Conservation (phyloP, 495 filamentous ascomycete species). For the Penicillium crystallinum region DNA sequence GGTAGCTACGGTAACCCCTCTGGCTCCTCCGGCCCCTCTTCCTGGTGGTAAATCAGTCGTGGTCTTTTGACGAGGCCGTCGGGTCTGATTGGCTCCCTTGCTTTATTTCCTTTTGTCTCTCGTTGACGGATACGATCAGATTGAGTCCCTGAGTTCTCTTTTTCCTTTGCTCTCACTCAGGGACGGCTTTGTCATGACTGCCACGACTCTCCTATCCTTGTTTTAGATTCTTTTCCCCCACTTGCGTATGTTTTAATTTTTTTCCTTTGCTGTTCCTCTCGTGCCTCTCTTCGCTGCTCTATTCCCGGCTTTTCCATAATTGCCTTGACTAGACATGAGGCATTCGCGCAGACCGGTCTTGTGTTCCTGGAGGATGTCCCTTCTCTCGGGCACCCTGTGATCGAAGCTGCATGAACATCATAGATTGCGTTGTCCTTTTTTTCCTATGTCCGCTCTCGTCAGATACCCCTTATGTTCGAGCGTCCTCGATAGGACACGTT, state of each 20-base stretch:
- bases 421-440: conserved; percentile 69
- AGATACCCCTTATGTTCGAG: conserved; percentile 56
- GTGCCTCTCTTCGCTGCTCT: conserved; percentile 15
- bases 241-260: conserved; percentile 21
- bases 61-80: conserved; percentile 44
- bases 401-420: conserved; percentile 62
- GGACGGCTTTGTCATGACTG: conserved; percentile 49
- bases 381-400: conserved; percentile 37
- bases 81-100: conserved; percentile 41
- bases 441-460: conserved; percentile 44
- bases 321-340: conserved; percentile 39
- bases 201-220: conserved; percentile 38
- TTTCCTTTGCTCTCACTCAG: conserved; percentile 38
- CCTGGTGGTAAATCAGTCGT: conserved; percentile 84
- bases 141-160: conserved; percentile 44
- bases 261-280: conserved; percentile 18
- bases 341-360: conserved; percentile 42
- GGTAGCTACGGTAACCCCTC: conserved; percentile 81
- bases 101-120: conserved; percentile 37
- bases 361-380: conserved; percentile 31
- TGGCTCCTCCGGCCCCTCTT: conserved; percentile 73
- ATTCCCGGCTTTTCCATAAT: conserved; percentile 30
- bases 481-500: conserved; percentile 36
- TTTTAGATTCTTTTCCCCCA: conserved; percentile 14
- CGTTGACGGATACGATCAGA: conserved; percentile 44